Conservation (phyloP, 164 flowering plant genomes). For the Platanus orientalis region DNA sequence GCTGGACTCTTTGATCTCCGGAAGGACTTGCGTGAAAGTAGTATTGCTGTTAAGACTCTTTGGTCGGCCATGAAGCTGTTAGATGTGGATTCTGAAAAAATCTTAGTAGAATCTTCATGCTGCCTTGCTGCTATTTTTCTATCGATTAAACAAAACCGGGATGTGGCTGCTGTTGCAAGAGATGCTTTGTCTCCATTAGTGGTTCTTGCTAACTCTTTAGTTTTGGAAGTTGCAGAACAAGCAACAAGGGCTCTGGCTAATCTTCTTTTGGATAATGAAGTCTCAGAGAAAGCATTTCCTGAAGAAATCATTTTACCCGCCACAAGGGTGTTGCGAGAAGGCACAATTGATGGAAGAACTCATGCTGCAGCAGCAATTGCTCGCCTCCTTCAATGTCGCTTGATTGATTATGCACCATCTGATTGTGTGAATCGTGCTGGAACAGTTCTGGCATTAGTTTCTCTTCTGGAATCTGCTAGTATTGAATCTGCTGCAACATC, state of each 20-base stretch:
- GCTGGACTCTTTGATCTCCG: slow-evolving; percentile 74
- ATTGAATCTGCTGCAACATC: slow-evolving; percentile 58
- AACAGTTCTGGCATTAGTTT: slow-evolving; percentile 84
- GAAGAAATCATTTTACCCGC: slow-evolving; percentile 80
- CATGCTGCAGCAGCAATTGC: slow-evolving; percentile 97
- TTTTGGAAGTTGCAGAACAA: slow-evolving; percentile 81
- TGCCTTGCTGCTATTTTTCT: slow-evolving; percentile 96
- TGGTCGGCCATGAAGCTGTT: slow-evolving; percentile 64
- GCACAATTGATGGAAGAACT: slow-evolving; percentile 65
- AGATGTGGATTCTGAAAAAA: slow-evolving; percentile 60
- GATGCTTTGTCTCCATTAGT: slow-evolving; percentile 64
- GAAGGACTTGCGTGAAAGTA: slow-evolving; percentile 92
- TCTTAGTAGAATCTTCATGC: slow-evolving; percentile 57
- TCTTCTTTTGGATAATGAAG: slow-evolving; percentile 75
- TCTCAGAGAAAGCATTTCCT: slow-evolving; percentile 58
- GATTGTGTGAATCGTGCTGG: slow-evolving; percentile 81
- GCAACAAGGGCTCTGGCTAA: slow-evolving; percentile 87
- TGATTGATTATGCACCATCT: slow-evolving; percentile 47
- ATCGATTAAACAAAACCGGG: slow-evolving; percentile 74
- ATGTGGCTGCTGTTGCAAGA: slow-evolving; percentile 73
- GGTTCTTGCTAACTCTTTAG: slow-evolving; percentile 64
- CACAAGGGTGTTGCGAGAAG: slow-evolving; percentile 82
- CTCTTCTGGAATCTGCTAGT: slow-evolving; percentile 61
- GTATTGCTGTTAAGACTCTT: slow-evolving; percentile 69
- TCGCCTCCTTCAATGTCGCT: slow-evolving; percentile 59